Percentiles rank a stretch among this genome's conserved stretches.
These are phyloP conservation scores for Nitzschia inconspicua DNA, from an alignment of 108 stramenopile genomes.

Conservation along the genomic window DNA sequence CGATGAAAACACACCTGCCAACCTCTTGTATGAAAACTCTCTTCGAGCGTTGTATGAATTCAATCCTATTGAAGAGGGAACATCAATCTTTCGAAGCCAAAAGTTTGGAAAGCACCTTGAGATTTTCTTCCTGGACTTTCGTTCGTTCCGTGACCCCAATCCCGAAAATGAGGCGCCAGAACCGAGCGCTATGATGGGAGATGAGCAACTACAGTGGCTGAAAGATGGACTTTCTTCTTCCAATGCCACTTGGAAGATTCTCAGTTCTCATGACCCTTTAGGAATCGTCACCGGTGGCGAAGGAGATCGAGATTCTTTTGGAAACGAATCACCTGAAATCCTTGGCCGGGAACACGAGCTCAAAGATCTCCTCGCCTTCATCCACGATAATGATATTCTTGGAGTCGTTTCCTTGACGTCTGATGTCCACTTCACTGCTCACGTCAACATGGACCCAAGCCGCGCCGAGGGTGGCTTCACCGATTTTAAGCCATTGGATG, in stretches of 20 bases:
- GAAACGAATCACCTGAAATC: not conserved
- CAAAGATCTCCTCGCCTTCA: conserved; percentile 23
- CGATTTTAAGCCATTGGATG: conserved; percentile 31
- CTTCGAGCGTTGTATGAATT: conserved; percentile 37
- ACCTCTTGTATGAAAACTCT: conserved; percentile 15
- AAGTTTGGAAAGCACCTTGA: conserved; percentile 44
- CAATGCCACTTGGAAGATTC: conserved; percentile 47
- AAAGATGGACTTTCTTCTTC: conserved; percentile 19
- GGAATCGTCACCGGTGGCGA: conserved; percentile 30
- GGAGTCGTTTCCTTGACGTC: conserved; percentile 31
- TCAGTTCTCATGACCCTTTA: conserved; percentile 36
- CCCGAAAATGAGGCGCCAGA: not conserved
- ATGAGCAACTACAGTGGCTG: conserved; percentile 38
- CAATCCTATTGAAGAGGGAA: conserved; percentile 22
- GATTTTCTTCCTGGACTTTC: conserved; percentile 41
- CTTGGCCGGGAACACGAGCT: conserved; percentile 37
- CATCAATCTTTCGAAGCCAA: conserved; percentile 21
- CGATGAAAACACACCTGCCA: not conserved
- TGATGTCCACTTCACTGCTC: conserved; percentile 35
- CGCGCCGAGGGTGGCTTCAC: conserved; percentile 26
- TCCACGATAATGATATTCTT: conserved; percentile 28
- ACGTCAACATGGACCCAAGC: conserved; percentile 36
- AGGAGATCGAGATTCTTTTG: conserved; percentile 10
- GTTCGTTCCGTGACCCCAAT: conserved; percentile 31
- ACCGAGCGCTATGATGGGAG: conserved; percentile 32